These are phyloP conservation scores for Candida takata DNA, from an alignment of 805 yeast species.

Conservation along the genomic window DNA sequence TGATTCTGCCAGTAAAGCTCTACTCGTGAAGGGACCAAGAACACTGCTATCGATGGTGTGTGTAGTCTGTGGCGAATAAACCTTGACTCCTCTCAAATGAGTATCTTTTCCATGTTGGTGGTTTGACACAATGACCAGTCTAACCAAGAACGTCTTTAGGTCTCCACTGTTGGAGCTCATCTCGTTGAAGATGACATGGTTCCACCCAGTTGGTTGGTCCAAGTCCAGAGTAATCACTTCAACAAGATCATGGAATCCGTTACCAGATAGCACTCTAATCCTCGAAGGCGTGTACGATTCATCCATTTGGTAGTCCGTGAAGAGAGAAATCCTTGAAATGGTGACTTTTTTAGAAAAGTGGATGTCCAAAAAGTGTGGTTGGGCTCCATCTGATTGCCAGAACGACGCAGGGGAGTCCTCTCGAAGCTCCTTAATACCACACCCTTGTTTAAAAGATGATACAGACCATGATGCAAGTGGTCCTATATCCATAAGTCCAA, in stretches of 20 bases:
- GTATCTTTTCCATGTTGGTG: conserved; percentile 97
- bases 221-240: conserved; percentile 57
- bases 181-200: conserved; percentile 44
- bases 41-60: conserved; percentile 19
- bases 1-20: conserved; percentile 18
- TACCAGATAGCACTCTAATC: conserved; percentile 61
- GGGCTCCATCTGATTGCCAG: conserved; percentile 95
- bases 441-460: conserved; percentile 68
- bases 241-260: conserved; percentile 69
- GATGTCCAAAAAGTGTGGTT: conserved; percentile 77
- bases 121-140: conserved; percentile 60
- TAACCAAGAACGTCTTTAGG: conserved; percentile 59
- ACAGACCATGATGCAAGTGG: conserved; percentile 79
- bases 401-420: conserved; percentile 65
- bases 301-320: conserved; percentile 63
- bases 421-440: conserved; percentile 62
- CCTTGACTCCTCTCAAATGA: conserved; percentile 70
- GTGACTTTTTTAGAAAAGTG: conserved; percentile 75
- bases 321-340: conserved; percentile 61
- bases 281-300: conserved; percentile 89
- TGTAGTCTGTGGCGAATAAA: conserved; percentile 38
- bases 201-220: conserved; percentile 74
- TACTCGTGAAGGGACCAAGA: conserved; percentile 21
- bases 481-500: conserved; percentile 68
- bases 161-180: conserved; percentile 34